phyloP scores from a whole-genome alignment of 345 rosid species.

The Acer yangbiense region DNA sequence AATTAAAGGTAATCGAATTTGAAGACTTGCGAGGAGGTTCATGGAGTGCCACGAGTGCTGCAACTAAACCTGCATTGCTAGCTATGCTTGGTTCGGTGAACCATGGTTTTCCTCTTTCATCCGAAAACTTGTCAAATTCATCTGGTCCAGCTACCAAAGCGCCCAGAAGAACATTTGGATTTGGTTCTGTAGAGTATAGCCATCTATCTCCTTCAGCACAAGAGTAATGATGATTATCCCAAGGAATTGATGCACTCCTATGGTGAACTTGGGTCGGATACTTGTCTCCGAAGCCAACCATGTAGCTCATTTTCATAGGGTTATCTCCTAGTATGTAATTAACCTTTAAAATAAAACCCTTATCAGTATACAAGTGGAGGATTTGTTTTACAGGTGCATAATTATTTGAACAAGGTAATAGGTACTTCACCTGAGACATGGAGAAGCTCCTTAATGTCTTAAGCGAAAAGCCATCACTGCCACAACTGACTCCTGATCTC shows the following conservation, averaged over 20 bases:
- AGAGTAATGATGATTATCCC: conserved; percentile 37
- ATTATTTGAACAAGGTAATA: neutral
- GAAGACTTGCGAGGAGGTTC: conserved; percentile 36
- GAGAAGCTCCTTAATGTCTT: conserved; percentile 47
- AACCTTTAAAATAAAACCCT: conserved; percentile 28
- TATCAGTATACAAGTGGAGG: neutral
- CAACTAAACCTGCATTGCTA: conserved; percentile 51
- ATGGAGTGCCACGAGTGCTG: conserved; percentile 59
- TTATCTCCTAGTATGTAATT: conserved; percentile 54
- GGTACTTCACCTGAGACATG: conserved; percentile 43
- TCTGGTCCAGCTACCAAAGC: conserved; percentile 54
- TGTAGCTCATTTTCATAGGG: conserved; percentile 61
- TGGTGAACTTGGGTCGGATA: conserved; percentile 60
- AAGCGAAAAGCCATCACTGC: conserved; percentile 31
- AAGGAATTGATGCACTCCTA: conserved; percentile 52
- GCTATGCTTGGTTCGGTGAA: conserved; percentile 52
- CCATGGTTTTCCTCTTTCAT: conserved; percentile 40
- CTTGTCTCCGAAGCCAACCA: conserved; percentile 56
- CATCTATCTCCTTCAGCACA: conserved; percentile 45
- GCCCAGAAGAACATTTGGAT: conserved; percentile 44
- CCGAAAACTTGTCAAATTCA: conserved; percentile 38
- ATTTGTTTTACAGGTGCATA: neutral
- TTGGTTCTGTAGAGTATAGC: conserved; percentile 35
- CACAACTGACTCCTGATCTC: conserved; percentile 42
- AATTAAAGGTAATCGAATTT: conserved; percentile 15